Evolutionary conservation across 2,329 filamentous ascomycete genomes (phyloP), one percentile per base, ranked within the genome.

Genomic region (Aureobasidium mangrovei): DNA sequence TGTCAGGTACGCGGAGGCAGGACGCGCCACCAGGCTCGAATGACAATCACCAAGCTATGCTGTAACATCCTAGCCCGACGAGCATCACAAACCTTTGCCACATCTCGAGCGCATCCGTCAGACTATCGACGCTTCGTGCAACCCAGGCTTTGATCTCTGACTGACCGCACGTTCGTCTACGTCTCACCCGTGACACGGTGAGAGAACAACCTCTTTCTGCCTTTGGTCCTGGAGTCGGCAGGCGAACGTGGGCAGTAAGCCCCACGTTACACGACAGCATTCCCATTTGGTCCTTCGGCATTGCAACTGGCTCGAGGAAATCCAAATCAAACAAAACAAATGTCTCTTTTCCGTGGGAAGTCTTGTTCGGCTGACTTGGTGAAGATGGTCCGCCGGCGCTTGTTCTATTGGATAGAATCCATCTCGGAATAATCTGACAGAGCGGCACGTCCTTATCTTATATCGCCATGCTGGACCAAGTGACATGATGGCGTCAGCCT

Each of bases 201-300:
- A 40, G 38, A 12, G 38, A 40, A 40, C 49, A 53, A 53, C 40
- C 49, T 44, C n/a, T 27, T 44, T 38, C 49, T 31, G 32, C n/a
- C 49, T 43, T 38, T 28, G 40, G 40, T 53, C 18, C 39, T 43
- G 49, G 49, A 43, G 31, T 43, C 39, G 40, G 49, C 39, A 53
- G 32, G 38, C 18, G 38, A 51, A 51, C 47, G 47, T 51, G 47
- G 46, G 46, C 46, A 49, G 36, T 35, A 42, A 41, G 49, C 49
- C 49, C 27, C 39, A 31, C 7, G 49, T 53, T 4, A 12, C 49
- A 53, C 49, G n/a, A 38, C 40, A 52, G 33, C 33, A 26, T 31
- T 32, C 29, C 18, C 28, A 27, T 36, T 41, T 31, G 26, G 46
- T 40, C 36, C n/a, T 40, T 9, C 38, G 38, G 38, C 38, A 18